phyloP scores from a whole-genome alignment of 2,329 filamentous ascomycete genomes.

The Colletotrichum liaoningense region DNA sequence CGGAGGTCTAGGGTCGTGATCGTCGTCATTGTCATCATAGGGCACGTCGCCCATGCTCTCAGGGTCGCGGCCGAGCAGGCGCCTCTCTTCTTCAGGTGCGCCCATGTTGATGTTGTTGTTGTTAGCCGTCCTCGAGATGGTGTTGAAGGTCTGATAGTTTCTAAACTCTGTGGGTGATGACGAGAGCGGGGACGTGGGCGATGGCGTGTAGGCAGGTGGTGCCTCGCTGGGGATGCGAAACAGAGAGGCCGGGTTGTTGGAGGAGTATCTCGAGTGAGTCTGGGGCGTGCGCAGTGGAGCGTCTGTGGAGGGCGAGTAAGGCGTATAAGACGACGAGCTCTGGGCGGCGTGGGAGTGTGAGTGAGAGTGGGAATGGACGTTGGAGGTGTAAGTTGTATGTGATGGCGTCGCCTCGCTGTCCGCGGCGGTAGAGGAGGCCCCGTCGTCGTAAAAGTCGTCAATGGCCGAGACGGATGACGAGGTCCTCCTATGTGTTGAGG shows the following conservation, averaged over 20 bases:
- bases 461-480: neutral
- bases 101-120: slow-evolving; percentile 49
- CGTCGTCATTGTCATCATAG: slow-evolving; percentile 33
- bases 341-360: slow-evolving; percentile 4
- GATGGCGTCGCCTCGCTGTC: slow-evolving; percentile 32
- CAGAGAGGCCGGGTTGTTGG: slow-evolving; percentile 9
- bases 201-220: slow-evolving; percentile 64
- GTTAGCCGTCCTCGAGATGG: slow-evolving; percentile 20
- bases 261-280: slow-evolving; percentile 33
- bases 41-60: slow-evolving; percentile 58
- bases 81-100: slow-evolving; percentile 52
- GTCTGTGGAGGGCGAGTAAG: slow-evolving; percentile 23
- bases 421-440: slow-evolving; percentile 21
- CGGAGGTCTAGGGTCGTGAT: slow-evolving; percentile 7
- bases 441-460: slow-evolving; percentile 15
- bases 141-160: slow-evolving; percentile 58
- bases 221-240: slow-evolving; percentile 49
- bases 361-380: neutral
- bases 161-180: slow-evolving; percentile 45
- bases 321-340: slow-evolving; percentile 35
- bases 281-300: slow-evolving; percentile 31
- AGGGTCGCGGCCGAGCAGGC: slow-evolving; percentile 54
- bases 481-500: slow-evolving; percentile 1
- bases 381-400: slow-evolving; percentile 19
- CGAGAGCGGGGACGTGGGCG: slow-evolving; percentile 41